Percentiles rank a stretch among this genome's conserved stretches.
Evolutionary conservation across 208 protist species (phyloP).

Genomic region (Crithidia thermophila): DNA sequence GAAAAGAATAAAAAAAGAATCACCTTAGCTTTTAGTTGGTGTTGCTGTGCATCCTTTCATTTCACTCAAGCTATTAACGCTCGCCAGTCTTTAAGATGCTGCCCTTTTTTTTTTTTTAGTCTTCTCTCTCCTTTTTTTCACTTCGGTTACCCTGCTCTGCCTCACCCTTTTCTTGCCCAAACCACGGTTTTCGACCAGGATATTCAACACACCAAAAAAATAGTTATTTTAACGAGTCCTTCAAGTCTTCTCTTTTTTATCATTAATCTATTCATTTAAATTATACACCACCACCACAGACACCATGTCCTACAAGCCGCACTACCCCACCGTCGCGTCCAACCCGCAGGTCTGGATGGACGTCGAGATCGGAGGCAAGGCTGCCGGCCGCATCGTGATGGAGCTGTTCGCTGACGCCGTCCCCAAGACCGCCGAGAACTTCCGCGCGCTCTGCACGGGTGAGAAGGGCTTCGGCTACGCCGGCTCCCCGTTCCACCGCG

Average conservation of each 20-base stretch:
- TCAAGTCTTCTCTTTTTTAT: conserved; percentile 20
- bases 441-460: conserved; percentile 59
- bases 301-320: conserved; percentile 78
- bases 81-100: too few relatives aligned
- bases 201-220: conserved; percentile 3
- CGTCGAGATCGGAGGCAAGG: conserved; percentile 42
- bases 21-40: not conserved
- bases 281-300: not conserved
- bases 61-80: too few relatives aligned
- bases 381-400: conserved; percentile 46
- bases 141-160: too few relatives aligned
- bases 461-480: conserved; percentile 63
- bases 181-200: not conserved
- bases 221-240: too few relatives aligned
- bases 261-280: conserved; percentile 1
- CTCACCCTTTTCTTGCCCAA: not conserved
- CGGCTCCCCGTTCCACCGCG: conserved; percentile 52
- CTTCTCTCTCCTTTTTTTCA: too few relatives aligned
- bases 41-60: too few relatives aligned
- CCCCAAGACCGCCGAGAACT: conserved; percentile 74
- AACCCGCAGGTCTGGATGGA: conserved; percentile 79
- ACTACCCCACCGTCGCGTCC: conserved; percentile 73
- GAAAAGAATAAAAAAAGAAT: conserved; percentile 1
- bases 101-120: too few relatives aligned
- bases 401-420: conserved; percentile 60